These are phyloP conservation scores for Termitomyces sp. DNA, from an alignment of 768 basidiomycete genomes.

Conservation along the genomic window DNA sequence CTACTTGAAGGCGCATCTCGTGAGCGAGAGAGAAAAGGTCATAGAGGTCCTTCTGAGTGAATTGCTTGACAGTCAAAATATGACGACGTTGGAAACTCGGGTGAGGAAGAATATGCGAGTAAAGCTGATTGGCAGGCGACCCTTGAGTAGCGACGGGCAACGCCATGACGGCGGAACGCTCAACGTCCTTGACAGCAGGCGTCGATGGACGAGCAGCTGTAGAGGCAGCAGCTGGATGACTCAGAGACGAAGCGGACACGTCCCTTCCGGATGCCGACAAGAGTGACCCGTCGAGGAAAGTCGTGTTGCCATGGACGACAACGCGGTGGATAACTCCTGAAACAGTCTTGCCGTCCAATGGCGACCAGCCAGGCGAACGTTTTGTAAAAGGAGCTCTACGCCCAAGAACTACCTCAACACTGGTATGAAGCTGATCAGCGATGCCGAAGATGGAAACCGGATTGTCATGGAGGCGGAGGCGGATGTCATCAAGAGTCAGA, in stretches of 20 bases:
- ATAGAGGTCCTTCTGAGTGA: constrained; percentile 83
- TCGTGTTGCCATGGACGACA: constrained; percentile 82
- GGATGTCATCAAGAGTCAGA: constrained; percentile 79
- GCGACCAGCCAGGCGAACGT: constrained; percentile 69
- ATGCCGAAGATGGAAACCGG: constrained; percentile 89
- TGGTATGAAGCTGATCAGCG: constrained; percentile 79
- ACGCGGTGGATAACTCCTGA: constrained; percentile 86
- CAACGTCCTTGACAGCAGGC: constrained; percentile 25
- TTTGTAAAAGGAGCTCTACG: constrained; percentile 55
- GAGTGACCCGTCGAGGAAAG: constrained; percentile 80
- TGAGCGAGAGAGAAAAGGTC: constrained; percentile 92
- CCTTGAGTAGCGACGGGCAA: constrained; percentile 24
- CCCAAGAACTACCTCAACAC: constrained; percentile 89
- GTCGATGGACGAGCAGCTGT: constrained; percentile 12
- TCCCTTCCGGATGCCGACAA: constrained; percentile 63
- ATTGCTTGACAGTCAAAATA: constrained; percentile 92
- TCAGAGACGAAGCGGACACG: constrained; percentile 56
- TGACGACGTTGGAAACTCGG: constrained; percentile 91
- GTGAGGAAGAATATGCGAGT: constrained; percentile 54
- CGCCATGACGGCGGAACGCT: constrained; percentile 21
- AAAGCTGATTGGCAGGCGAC: constrained; percentile 28
- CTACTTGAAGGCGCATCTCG: constrained; percentile 96
- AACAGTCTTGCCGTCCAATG: constrained; percentile 56
- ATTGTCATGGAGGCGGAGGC: constrained; percentile 82
- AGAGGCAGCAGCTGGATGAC: constrained; percentile 24